Base-by-base conservation (phyloP, 805 yeast species). In the Candida quercuum region DNA sequence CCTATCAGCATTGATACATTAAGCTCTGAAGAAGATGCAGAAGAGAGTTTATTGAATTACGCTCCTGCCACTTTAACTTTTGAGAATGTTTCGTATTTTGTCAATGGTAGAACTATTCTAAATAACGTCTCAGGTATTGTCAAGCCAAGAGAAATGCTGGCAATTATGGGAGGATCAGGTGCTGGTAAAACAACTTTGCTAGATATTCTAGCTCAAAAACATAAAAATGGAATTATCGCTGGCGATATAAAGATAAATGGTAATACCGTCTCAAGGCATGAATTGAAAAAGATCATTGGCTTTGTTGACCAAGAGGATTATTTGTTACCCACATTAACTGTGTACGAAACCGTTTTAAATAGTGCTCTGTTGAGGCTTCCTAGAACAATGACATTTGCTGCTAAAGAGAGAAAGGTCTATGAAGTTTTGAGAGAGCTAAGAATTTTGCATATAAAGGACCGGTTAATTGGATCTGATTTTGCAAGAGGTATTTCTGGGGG, bases 161-260 rank as follows among this genome's bases (percentile, higher is more conserved):
- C 99, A 1, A 87, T 93, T 29, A 86, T 93, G 95, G 99, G 99
- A 31, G 97, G 97, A 1, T 89, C 97, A 0, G 99, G 99, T 35
- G 98, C 99, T 12, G 99, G 99, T 36, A 93, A 93, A 57, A 91
- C 99, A 1, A 91, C 99, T 0, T 63, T 93, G 30, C 65, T 93
- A 36, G 99, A 93, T 55, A 88, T 93, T 41, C 65, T 93, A 39
- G 98, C 98, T 0, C 84, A 81, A 33, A 93, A 91, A 56, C 75
- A 79, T 54, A 93, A 91, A 54, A 71, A 79, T 24, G 99, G 99
- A 2, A 44, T 47, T 1, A 71, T 77, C 9, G 48, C 66, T 1
- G 97, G 96, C n/a, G 55, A 64, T 2, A 74, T 91, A 11, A 75
- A 69, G 48, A 75, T 88, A 17, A 93, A 93, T 58, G 98, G 98